Evolutionary conservation across 1,284 basidiomycete species (phyloP).

Genomic region (Golubevia sp.): DNA sequence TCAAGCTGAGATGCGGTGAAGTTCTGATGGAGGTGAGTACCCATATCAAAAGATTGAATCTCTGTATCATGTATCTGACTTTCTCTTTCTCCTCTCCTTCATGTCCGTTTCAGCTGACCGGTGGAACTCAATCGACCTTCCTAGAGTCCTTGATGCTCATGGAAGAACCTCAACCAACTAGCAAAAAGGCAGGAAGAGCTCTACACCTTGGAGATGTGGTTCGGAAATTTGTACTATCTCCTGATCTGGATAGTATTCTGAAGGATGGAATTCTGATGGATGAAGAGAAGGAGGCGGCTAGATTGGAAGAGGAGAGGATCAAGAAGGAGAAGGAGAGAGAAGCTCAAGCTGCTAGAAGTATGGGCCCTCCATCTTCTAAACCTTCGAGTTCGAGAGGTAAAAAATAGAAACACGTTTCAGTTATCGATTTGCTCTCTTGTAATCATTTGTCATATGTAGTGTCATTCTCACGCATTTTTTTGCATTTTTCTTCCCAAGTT

Average conservation of each 20-base stretch:
- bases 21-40: constrained; percentile 40
- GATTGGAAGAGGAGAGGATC: neutral
- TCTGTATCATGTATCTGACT: too few relatives aligned
- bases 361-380: neutral
- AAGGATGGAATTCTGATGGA: neutral
- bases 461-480: too few relatives aligned
- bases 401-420: neutral
- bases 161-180: neutral
- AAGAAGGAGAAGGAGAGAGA: neutral
- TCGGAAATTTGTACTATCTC: neutral
- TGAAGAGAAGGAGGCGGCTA: neutral
- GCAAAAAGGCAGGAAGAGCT: neutral
- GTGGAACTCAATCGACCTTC: neutral
- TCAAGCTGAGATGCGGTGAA: constrained; percentile 42
- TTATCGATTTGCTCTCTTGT: too few relatives aligned
- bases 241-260: neutral
- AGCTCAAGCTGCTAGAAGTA: neutral
- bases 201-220: neutral
- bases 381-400: neutral
- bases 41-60: neutral
- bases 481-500: too few relatives aligned
- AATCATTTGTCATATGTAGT: too few relatives aligned
- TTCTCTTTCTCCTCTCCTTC: neutral
- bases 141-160: neutral
- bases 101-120: neutral